phyloP scores from a whole-genome alignment of 2,329 filamentous ascomycete genomes.

The Bipolaris oryzae region DNA sequence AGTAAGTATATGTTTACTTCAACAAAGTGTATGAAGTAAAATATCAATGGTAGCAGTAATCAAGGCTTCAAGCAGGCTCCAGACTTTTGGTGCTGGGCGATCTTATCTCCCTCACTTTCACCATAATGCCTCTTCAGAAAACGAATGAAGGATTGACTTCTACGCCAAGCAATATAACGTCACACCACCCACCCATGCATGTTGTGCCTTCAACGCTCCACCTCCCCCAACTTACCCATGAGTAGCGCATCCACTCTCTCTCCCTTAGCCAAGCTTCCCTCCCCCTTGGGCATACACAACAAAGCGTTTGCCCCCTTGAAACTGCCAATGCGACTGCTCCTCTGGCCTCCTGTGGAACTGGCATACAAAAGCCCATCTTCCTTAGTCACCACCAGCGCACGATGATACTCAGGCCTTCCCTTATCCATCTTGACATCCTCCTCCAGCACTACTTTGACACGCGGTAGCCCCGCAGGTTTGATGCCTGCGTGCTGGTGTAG shows the following conservation, averaged over 20 bases:
- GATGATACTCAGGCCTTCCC: conserved; percentile 85
- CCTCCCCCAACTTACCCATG: conserved; percentile 58
- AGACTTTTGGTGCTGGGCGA: too few relatives aligned
- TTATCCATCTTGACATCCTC: conserved; percentile 77
- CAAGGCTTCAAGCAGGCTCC: too few relatives aligned
- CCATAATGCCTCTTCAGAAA: too few relatives aligned
- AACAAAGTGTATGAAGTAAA: too few relatives aligned
- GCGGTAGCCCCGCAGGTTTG: conserved; percentile 70
- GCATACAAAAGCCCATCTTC: conserved; percentile 73
- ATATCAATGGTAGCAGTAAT: too few relatives aligned
- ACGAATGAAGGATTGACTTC: too few relatives aligned
- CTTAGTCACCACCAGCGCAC: conserved; percentile 71
- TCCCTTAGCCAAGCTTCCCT: conserved; percentile 71
- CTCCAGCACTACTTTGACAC: conserved; percentile 71
- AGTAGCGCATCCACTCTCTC: conserved; percentile 76
- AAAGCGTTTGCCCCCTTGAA: conserved; percentile 87
- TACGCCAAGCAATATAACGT: too few relatives aligned
- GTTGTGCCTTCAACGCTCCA: conserved; percentile 5
- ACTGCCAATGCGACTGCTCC: conserved; percentile 88
- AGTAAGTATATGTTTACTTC: too few relatives aligned
- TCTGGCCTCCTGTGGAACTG: conserved; percentile 83
- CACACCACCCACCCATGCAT: too few relatives aligned
- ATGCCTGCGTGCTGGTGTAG: conserved; percentile 79
- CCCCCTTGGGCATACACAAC: conserved; percentile 72
- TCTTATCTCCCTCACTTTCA: too few relatives aligned